These are phyloP conservation scores for Sporothrix euskadiensis DNA, from an alignment of 2,329 filamentous ascomycete species.

Conservation along the genomic window DNA sequence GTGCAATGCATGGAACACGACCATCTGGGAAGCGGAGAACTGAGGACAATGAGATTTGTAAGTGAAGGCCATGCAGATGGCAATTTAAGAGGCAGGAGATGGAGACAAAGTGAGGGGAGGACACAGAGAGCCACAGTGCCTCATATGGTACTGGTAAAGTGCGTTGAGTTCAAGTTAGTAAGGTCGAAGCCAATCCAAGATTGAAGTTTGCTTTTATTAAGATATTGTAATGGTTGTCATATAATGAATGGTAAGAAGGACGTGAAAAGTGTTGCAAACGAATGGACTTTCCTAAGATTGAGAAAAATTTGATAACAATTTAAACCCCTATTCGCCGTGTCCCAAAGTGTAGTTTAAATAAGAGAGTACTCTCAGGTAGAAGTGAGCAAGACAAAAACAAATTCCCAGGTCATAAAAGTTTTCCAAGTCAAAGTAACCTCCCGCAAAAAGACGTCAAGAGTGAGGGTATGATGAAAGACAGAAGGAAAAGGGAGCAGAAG, in stretches of 20 bases:
- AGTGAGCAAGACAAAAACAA: slow-evolving; percentile 3
- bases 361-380: background rate
- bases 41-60: background rate
- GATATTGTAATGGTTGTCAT: background rate
- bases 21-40: slow-evolving; percentile 1
- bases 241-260: background rate
- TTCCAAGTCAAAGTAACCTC: background rate
- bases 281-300: background rate
- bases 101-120: background rate
- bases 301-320: background rate
- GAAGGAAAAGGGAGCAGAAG: background rate
- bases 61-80: background rate
- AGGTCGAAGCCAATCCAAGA: background rate
- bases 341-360: background rate
- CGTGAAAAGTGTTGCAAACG: background rate
- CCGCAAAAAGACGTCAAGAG: slow-evolving; percentile 10
- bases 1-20: slow-evolving; percentile 6
- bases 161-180: background rate
- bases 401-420: slow-evolving; percentile 9
- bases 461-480: background rate
- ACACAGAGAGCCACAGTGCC: background rate
- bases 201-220: background rate
- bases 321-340: background rate
- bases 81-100: background rate
- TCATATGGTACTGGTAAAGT: background rate